phyloP scores from a whole-genome alignment of 2,329 filamentous ascomycete genomes.

The Lachnellula occidentalis region DNA sequence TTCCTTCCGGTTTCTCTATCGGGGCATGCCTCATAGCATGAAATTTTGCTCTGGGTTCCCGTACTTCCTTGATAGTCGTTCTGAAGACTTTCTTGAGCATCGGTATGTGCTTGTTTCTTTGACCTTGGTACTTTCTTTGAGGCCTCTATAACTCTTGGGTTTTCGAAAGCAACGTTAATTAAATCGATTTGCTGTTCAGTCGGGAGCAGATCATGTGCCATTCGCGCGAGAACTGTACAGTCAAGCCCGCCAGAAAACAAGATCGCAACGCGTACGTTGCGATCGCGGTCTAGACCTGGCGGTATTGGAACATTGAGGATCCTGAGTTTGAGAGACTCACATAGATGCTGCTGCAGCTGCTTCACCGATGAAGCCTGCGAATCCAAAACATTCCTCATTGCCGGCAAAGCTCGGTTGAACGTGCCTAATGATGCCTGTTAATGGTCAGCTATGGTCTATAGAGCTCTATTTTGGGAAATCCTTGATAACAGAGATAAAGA shows the following conservation, averaged over 20 bases:
- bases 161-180: slow-evolving; percentile 95
- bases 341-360: slow-evolving; percentile 49
- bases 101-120: slow-evolving; percentile 19
- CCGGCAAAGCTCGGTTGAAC: slow-evolving; percentile 36
- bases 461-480: background rate
- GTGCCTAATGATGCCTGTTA: slow-evolving; percentile 18
- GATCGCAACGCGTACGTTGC: slow-evolving; percentile 60
- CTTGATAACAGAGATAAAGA: background rate
- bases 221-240: slow-evolving; percentile 78
- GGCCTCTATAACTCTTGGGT: slow-evolving; percentile 66
- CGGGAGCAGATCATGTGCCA: slow-evolving; percentile 73
- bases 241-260: slow-evolving; percentile 94
- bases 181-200: slow-evolving; percentile 69
- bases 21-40: slow-evolving; percentile 75
- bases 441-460: slow-evolving; percentile 7
- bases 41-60: background rate
- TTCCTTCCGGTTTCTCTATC: slow-evolving; percentile 82
- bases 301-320: slow-evolving; percentile 60
- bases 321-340: slow-evolving; percentile 57
- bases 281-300: slow-evolving; percentile 31
- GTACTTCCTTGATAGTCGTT: background rate
- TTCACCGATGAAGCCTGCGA: slow-evolving; percentile 46
- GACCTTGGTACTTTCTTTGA: slow-evolving; percentile 36
- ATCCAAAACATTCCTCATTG: slow-evolving; percentile 26
- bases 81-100: background rate